A percentile compares a stretch with the other conserved stretches of the same genome.
Conservation (phyloP, 106 monocot genomes). For the Allium fistulosum region DNA sequence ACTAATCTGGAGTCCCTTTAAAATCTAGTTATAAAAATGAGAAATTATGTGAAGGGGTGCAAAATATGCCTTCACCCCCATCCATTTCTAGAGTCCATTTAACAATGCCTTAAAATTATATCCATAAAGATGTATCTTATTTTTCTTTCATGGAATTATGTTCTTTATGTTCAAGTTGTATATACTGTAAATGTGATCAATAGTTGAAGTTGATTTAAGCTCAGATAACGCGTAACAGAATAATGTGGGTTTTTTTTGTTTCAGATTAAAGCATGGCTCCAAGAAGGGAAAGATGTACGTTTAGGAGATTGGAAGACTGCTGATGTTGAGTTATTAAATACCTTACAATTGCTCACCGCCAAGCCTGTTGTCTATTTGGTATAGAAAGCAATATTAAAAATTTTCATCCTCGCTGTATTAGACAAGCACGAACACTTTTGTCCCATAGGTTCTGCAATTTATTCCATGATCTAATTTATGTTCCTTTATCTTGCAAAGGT, state of each 20-base stretch:
- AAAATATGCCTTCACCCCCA: no score
- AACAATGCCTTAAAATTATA: no score
- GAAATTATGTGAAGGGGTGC: no score
- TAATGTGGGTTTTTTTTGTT: background rate
- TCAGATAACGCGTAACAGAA: no score
- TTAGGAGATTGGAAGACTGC: slow-evolving; percentile 98
- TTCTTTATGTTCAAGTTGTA: no score
- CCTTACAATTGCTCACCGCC: slow-evolving; percentile 84
- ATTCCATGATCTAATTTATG: slow-evolving; percentile 8
- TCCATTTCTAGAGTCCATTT: no score
- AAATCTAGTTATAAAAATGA: no score
- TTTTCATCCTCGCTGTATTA: background rate
- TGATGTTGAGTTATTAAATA: slow-evolving; percentile 89
- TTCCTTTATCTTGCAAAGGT: slow-evolving; percentile 40
- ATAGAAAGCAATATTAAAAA: slow-evolving; percentile 8
- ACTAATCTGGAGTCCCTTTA: no score
- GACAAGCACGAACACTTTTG: background rate
- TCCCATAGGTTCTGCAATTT: background rate
- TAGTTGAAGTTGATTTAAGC: no score
- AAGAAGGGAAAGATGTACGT: slow-evolving; percentile 93
- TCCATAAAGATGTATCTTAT: no score
- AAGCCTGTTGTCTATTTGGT: slow-evolving; percentile 99
- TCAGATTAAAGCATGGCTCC: slow-evolving; percentile 68
- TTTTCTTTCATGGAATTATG: no score
- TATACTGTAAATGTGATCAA: no score